phyloP scores from a whole-genome alignment of 176 grass and related monocot genomes.

The Aegilops speltoides region DNA sequence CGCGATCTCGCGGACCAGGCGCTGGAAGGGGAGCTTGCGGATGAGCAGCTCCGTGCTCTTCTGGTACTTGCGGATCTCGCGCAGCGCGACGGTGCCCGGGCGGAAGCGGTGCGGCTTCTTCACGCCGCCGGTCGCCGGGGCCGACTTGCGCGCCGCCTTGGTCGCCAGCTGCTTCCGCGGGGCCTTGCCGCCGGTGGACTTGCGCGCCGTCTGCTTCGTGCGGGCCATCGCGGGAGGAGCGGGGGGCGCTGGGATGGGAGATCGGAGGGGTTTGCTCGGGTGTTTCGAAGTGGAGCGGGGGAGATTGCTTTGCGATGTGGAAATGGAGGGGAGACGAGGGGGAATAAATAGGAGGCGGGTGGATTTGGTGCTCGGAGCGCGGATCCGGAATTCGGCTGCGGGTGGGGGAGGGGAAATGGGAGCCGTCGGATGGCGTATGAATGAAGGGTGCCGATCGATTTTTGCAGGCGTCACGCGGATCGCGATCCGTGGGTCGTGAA shows the following conservation, averaged over 20 bases:
- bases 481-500: not conserved
- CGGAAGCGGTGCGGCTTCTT: conserved; percentile 81
- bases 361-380: not conserved
- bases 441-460: not conserved
- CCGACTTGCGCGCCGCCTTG: conserved; percentile 63
- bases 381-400: not conserved
- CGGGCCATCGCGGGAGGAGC: conserved; percentile 37
- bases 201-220: conserved; percentile 68
- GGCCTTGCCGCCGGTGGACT: conserved; percentile 70
- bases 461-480: not conserved
- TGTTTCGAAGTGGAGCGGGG: not conserved
- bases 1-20: conserved; percentile 66
- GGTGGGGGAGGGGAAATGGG: not conserved
- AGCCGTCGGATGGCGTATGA: not conserved
- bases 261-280: not conserved
- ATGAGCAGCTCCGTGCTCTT: conserved; percentile 76
- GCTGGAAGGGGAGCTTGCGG: conserved; percentile 71
- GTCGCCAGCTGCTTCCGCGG: conserved; percentile 61
- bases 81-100: conserved; percentile 61
- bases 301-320: not conserved
- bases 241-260: not conserved
- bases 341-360: not conserved
- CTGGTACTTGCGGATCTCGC: conserved; percentile 78
- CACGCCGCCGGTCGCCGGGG: conserved; percentile 51
- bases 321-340: not conserved